Base-by-base conservation (phyloP, 2,329 filamentous ascomycete genomes). In the Aspergillus tubingensis region DNA sequence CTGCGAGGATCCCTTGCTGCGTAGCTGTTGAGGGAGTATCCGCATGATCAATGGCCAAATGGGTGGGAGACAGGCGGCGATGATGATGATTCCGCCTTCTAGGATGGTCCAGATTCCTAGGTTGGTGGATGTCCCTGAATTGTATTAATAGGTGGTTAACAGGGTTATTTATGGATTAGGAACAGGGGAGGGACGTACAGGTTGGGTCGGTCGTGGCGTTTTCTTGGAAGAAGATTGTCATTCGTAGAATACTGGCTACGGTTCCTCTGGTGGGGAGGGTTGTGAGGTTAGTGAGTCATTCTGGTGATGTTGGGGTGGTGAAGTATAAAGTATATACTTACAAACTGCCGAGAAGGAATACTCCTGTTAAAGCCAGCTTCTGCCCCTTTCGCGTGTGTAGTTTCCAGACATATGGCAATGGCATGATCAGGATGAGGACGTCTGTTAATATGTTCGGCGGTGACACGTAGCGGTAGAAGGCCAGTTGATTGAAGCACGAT, bases 331-430 rank as follows among this genome's bases (percentile, higher is more conserved):
- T 6, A 10, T 10, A 17, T 10, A 62, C 68, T 62, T 32, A 69
- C 68, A 70, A 43, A 36, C 67, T 61, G 13, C 67, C 66, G n/a
- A 70, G 39, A 8, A 69, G 13, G 21, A 70, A 70, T 1, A 70
- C 67, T 1, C 53, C 63, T 1, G 65, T 68, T 38, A 70, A 21
- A 2, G 66, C 67, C 7, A 70, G 15, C 54, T 67, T 69, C 30
- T 63, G 61, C 3, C 48, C 49, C n/a, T 52, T n/a, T 2, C 36
- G 36, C 8, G 59, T 56, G 36, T 66, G 64, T 11, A 66, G 25
- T 3, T 57, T 61, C 64, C 62, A 65, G n/a, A 66, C 60, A 25
- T 54, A 48, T 5, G 60, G 64, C 27, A 64, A 38, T 3, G 64
- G 62, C 56, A 65, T 55, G 11, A 60, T 38, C 11, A 65, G 58